A percentile compares a stretch with the other conserved stretches of the same genome.
phyloP scores from a whole-genome alignment of 441 rosid species.

The Populus trichocarpa region DNA sequence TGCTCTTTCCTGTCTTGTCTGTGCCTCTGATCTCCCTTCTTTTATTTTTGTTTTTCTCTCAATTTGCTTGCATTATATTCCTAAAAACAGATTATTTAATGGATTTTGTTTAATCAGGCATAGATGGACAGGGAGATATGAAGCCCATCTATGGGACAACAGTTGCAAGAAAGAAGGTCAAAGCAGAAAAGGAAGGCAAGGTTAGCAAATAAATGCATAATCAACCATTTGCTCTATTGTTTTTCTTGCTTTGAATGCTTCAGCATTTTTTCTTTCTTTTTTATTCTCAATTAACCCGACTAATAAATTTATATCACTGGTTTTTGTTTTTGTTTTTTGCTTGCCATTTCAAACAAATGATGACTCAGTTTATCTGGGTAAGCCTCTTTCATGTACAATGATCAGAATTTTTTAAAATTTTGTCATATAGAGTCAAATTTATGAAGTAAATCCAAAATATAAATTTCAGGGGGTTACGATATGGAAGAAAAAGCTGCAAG shows the following conservation, averaged over 20 bases:
- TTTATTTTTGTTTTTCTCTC: background rate
- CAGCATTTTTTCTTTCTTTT: conserved; percentile 8
- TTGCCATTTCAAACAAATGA: conserved; percentile 31
- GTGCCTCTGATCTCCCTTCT: background rate
- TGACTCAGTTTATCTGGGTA: conserved; percentile 82
- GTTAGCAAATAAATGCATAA: conserved; percentile 24
- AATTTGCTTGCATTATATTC: background rate
- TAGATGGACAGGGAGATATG: conserved; percentile 98
- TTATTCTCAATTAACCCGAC: conserved; percentile 12
- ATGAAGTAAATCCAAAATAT: conserved; percentile 28
- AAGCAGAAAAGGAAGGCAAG: conserved; percentile 99
- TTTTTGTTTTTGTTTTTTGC: conserved; percentile 8
- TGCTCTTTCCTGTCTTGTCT: background rate
- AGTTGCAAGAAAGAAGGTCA: conserved; percentile 99
- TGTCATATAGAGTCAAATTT: conserved; percentile 9
- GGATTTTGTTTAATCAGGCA: conserved; percentile 48
- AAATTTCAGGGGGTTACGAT: conserved; percentile 83
- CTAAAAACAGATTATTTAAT: background rate
- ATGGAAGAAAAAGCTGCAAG: conserved; percentile 99
- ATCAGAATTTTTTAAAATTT: conserved; percentile 12
- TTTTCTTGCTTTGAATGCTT: conserved; percentile 3
- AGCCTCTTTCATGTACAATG: conserved; percentile 14
- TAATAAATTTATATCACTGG: conserved; percentile 21
- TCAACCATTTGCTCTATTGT: background rate
- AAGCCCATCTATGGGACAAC: conserved; percentile 99